A percentile compares a stretch with the other conserved stretches of the same genome.
Evolutionary conservation across 371 early-diverging fungal species (phyloP).

Genomic region (Rhizopus delemar): DNA sequence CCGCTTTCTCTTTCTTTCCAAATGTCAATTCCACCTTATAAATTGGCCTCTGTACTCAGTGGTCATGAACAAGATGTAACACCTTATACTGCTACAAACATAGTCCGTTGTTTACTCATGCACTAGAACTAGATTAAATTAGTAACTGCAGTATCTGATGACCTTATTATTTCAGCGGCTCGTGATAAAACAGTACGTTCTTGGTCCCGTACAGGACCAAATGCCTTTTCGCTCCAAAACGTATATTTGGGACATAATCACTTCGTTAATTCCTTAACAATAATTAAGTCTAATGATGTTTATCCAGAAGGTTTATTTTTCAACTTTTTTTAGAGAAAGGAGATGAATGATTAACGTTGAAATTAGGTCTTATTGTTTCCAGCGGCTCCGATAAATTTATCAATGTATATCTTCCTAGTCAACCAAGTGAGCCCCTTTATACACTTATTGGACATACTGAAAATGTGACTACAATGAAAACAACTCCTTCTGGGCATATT

Average conservation of each 20-base stretch:
- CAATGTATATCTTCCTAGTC: constrained; percentile 71
- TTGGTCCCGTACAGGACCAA: constrained; percentile 56
- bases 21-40: constrained; percentile 24
- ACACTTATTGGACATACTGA: constrained; percentile 84
- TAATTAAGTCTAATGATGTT: constrained; percentile 56
- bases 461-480: constrained; percentile 81
- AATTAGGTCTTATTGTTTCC: constrained; percentile 76
- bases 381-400: constrained; percentile 86
- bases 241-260: constrained; percentile 71
- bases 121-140: constrained; percentile 64
- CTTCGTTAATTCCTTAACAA: constrained; percentile 82
- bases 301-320: constrained; percentile 62
- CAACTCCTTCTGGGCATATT: constrained; percentile 65
- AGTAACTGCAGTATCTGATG: constrained; percentile 62
- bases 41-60: constrained; percentile 16
- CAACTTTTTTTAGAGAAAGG: not conserved
- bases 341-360: not conserved
- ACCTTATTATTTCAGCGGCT: constrained; percentile 75
- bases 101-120: not conserved
- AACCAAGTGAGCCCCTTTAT: constrained; percentile 60
- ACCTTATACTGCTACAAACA: not conserved
- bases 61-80: constrained; percentile 45
- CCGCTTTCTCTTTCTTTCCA: not conserved
- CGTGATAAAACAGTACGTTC: constrained; percentile 74
- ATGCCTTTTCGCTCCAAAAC: constrained; percentile 54